A percentile compares a stretch with the other conserved stretches of the same genome.
These are phyloP conservation scores for Pichia sp. DNA, from an alignment of 1,139 yeast genomes.

Conservation along the genomic window DNA sequence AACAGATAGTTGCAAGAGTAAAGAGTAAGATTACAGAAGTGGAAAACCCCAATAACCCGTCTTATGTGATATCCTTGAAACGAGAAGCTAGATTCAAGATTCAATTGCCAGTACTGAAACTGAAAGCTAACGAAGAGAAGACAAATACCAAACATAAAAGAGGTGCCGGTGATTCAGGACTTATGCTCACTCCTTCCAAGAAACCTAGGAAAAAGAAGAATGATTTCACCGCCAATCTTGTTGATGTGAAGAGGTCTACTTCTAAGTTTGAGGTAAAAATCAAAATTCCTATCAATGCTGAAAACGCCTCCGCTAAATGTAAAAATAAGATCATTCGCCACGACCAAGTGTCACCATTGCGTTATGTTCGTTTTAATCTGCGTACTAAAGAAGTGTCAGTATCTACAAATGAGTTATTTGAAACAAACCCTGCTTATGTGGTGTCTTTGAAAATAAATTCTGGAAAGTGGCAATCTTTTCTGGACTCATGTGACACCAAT, in stretches of 20 bases:
- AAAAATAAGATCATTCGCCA: slow-evolving; percentile 22
- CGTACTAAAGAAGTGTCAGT: slow-evolving; percentile 25
- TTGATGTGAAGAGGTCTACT: slow-evolving; percentile 6
- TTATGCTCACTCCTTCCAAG: slow-evolving; percentile 13
- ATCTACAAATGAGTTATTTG: slow-evolving; percentile 28
- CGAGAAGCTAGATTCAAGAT: slow-evolving; percentile 33
- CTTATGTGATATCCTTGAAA: slow-evolving; percentile 25
- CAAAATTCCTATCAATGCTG: slow-evolving; percentile 18
- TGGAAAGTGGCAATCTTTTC: slow-evolving; percentile 11
- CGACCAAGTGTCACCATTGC: slow-evolving; percentile 23
- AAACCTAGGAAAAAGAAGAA: slow-evolving; percentile 10
- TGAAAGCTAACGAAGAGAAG: slow-evolving; percentile 20
- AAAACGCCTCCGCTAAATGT: slow-evolving; percentile 16
- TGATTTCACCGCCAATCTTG: not conserved
- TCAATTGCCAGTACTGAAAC: slow-evolving; percentile 30
- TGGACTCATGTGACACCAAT: not conserved
- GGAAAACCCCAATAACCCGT: not conserved
- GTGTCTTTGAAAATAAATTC: slow-evolving; percentile 20
- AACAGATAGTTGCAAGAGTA: slow-evolving; percentile 56
- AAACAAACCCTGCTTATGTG: not conserved
- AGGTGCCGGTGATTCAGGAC: slow-evolving; percentile 11
- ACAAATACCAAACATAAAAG: slow-evolving; percentile 9
- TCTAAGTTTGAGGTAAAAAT: slow-evolving; percentile 13
- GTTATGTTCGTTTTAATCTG: slow-evolving; percentile 30
- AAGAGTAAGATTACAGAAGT: slow-evolving; percentile 41